A percentile compares a stretch with the other conserved stretches of the same genome.
Evolutionary conservation across 805 yeast species (phyloP).

Genomic region (Zygotorulaspora danielsina): DNA sequence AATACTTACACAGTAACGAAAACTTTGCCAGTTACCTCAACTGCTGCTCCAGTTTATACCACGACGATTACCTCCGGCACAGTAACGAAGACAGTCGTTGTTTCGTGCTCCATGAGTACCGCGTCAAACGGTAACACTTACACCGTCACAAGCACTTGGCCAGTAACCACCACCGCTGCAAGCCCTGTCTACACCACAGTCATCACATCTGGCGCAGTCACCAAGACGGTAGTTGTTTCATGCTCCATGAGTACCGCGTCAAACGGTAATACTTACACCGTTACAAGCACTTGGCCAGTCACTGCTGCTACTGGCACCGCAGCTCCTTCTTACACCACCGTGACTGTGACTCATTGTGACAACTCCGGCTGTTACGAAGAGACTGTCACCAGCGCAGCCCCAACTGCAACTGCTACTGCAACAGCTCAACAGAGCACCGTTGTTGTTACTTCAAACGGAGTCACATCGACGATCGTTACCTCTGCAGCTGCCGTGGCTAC

Average conservation of each 20-base stretch:
- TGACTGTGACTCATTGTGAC: constrained; percentile 3
- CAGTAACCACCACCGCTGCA: constrained; percentile 1
- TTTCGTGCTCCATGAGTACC: neutral
- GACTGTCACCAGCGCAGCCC: neutral
- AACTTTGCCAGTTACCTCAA: neutral
- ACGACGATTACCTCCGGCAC: neutral
- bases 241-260: neutral
- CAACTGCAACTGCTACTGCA: too few species aligned
- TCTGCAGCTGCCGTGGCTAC: neutral
- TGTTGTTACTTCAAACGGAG: neutral
- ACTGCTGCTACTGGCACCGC: neutral
- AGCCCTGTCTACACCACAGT: constrained; percentile 2
- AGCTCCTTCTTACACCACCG: neutral
- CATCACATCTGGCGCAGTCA: neutral
- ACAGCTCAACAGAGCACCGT: too few species aligned
- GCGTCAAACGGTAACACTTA: neutral
- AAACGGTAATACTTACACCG: neutral
- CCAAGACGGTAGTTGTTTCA: neutral
- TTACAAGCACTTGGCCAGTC: neutral
- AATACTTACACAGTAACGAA: neutral
- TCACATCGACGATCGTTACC: neutral
- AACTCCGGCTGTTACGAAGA: neutral
- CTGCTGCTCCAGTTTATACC: neutral
- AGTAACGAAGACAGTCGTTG: neutral
- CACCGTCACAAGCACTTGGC: neutral